Percentiles rank a stretch among this genome's conserved stretches.
These are phyloP conservation scores for Apiotrichum veenhuisii DNA, from an alignment of 1,284 basidiomycete genomes.

Conservation along the genomic window DNA sequence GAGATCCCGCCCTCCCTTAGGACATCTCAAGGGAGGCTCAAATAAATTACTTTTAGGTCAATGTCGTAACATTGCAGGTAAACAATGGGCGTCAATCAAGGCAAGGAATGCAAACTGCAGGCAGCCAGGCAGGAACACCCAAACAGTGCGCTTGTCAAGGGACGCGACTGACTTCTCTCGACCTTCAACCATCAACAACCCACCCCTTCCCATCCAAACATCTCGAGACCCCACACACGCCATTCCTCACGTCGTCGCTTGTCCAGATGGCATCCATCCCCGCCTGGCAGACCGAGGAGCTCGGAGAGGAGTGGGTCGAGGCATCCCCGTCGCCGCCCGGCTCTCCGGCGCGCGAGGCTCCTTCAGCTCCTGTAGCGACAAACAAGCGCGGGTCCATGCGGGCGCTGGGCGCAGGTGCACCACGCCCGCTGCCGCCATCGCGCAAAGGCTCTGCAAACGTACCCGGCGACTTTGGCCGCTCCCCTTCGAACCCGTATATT, in stretches of 20 bases:
- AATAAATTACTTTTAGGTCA: not conserved
- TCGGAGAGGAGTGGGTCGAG: conserved; percentile 74
- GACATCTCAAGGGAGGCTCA: not conserved
- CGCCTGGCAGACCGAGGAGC: conserved; percentile 72
- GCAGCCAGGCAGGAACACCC: not conserved
- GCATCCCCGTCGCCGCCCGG: conserved; percentile 53
- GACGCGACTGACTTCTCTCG: conserved; percentile 1
- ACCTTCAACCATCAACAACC: not conserved
- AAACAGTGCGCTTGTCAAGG: no score
- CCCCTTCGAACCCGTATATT: conserved; percentile 14
- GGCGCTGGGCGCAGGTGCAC: conserved; percentile 32
- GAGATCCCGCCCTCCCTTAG: no score
- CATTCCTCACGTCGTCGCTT: conserved; percentile 4
- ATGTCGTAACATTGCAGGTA: not conserved
- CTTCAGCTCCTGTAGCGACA: conserved; percentile 34
- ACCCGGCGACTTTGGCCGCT: conserved; percentile 10
- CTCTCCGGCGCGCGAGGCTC: conserved; percentile 57
- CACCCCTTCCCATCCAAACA: not conserved
- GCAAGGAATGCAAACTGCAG: no score
- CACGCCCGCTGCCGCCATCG: conserved; percentile 33
- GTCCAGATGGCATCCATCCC: conserved; percentile 46
- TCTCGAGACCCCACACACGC: not conserved
- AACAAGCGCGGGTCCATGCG: conserved; percentile 39
- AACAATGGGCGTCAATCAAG: not conserved
- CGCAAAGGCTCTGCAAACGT: conserved; percentile 10